Base-by-base conservation (phyloP, 768 basidiomycete genomes). In the Coprinopsis cinerea region DNA sequence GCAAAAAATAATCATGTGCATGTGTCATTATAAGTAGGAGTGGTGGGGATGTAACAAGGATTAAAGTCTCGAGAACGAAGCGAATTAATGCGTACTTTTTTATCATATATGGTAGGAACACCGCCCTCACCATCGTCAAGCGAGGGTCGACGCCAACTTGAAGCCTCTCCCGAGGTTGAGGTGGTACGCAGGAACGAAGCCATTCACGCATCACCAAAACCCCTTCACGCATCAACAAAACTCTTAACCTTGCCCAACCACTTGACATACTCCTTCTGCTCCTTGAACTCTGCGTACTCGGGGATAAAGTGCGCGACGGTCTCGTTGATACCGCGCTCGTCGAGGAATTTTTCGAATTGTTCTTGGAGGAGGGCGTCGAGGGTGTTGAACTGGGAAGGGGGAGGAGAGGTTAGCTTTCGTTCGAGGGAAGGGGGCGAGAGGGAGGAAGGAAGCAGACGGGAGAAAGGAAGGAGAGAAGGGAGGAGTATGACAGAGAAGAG, bases 181-280 rank as follows among this genome's bases (percentile, higher is more conserved):
- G n/a, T n/a, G n/a, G n/a, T n/a, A n/a, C n/a, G n/a, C n/a, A n/a
- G n/a, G n/a, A n/a, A n/a, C n/a, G n/a, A n/a, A n/a, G n/a, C n/a
- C n/a, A n/a, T n/a, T n/a, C n/a, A n/a, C n/a, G n/a, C n/a, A n/a
- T n/a, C n/a, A n/a, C n/a, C n/a, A n/a, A 34, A 39, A 7, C 27
- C 22, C 7, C 24, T 49, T 58, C 67, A 82, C 23, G 72, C 71
- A 28, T 94, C 89, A 54, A 97, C 69, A 61, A 96, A 97, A 18
- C 61, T 63, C 76, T 90, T 86, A 66, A 95, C 83, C 57, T 81
- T 82, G 58, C 77, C 69, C 59, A 98, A 70, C 94, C 94, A 98
- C 56, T 73, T 75, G 60, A 92, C 80, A 68, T 98, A 98, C 71
- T 98, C 94, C 79, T 84, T 83, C 73, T 98, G 94, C 63, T 98